These are phyloP conservation scores for Sisymbrium altissimum DNA, from an alignment of 345 rosid species.

Conservation along the genomic window DNA sequence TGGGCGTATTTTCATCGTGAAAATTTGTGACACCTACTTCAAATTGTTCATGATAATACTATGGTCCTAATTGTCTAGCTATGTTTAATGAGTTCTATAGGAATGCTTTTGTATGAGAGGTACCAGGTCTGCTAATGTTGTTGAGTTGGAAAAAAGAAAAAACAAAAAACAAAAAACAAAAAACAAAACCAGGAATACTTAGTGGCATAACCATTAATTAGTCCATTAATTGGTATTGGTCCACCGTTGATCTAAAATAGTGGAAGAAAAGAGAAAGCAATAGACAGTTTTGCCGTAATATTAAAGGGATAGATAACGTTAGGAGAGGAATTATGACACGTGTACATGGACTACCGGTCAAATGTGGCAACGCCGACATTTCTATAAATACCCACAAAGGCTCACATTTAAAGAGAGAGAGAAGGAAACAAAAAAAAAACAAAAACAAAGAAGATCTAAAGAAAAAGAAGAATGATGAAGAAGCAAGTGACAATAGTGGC, in stretches of 20 bases:
- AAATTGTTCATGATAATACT: background rate
- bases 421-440: background rate
- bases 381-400: conserved; percentile 19
- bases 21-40: background rate
- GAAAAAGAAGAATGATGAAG: conserved; percentile 13
- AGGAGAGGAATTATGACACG: conserved; percentile 14
- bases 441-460: background rate
- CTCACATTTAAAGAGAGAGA: background rate
- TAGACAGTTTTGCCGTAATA: background rate
- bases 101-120: background rate
- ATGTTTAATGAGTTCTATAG: background rate
- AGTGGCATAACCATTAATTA: background rate
- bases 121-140: background rate
- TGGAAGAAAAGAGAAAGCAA: background rate
- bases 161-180: too few relatives aligned
- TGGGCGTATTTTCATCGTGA: background rate
- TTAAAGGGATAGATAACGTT: conserved; percentile 7
- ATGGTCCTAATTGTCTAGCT: background rate
- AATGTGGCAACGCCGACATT: conserved; percentile 32
- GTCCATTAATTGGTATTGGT: background rate
- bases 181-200: background rate
- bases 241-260: background rate
- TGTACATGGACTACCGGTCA: conserved; percentile 25
- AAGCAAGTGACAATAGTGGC: conserved; percentile 23
- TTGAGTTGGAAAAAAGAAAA: background rate